phyloP scores from a whole-genome alignment of 2,329 filamentous ascomycete genomes.

The Colletotrichum lindemuthianum region DNA sequence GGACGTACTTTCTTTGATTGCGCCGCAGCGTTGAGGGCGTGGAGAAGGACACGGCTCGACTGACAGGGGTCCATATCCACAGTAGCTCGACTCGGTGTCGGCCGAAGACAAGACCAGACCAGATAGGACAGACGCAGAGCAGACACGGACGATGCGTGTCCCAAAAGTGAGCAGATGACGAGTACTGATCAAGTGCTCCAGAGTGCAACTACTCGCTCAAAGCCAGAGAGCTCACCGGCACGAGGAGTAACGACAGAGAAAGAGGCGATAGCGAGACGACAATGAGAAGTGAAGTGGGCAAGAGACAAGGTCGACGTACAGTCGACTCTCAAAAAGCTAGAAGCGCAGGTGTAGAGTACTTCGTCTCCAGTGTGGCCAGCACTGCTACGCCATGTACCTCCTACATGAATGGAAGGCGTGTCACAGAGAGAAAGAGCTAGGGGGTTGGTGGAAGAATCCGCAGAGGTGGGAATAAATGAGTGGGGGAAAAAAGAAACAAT shows the following conservation, averaged over 20 bases:
- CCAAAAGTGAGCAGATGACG: no score
- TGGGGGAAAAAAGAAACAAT: neutral
- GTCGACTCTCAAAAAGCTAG: constrained; percentile 34
- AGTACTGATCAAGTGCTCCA: no score
- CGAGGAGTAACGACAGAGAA: neutral
- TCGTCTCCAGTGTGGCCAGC: neutral
- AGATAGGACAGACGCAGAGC: neutral
- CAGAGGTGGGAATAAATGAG: constrained; percentile 16
- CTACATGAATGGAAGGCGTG: no score
- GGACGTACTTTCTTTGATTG: neutral
- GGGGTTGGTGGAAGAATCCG: no score
- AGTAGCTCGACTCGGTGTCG: no score
- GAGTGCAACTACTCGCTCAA: no score
- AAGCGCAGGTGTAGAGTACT: neutral
- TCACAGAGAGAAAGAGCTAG: no score
- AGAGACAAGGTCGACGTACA: neutral
- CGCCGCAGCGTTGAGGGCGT: neutral
- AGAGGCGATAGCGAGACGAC: neutral
- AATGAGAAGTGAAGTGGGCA: constrained; percentile 5
- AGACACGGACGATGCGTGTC: no score
- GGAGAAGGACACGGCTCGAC: no score
- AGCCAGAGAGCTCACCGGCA: neutral
- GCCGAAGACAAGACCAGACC: neutral
- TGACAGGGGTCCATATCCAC: no score
- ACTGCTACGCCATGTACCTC: neutral